Conservation (phyloP, 2,329 filamentous ascomycete species). For the Penicillium janthinellum region DNA sequence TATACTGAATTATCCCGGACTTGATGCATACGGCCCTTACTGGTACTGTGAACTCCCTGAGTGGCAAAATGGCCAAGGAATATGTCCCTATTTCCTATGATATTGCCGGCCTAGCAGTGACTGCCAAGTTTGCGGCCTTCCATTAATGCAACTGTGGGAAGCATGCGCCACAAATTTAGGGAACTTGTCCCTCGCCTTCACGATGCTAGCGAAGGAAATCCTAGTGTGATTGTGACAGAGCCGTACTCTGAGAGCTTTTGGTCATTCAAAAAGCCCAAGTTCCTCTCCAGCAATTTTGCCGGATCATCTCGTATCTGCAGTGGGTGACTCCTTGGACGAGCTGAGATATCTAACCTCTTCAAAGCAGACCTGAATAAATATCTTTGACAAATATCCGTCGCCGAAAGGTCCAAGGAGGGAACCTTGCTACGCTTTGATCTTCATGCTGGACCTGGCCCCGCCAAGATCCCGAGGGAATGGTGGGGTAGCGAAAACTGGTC, state of each 20-base stretch:
- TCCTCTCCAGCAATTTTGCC: constrained; percentile 31
- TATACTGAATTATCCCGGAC: constrained; percentile 34
- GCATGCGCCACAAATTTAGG: constrained; percentile 21
- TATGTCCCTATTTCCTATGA: neutral
- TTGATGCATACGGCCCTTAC: constrained; percentile 34
- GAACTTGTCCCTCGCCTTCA: constrained; percentile 13
- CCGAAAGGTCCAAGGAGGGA: constrained; percentile 25
- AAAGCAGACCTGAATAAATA: constrained; percentile 10
- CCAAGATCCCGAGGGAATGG: constrained; percentile 3
- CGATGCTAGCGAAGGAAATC: neutral
- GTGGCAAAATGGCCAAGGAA: constrained; percentile 21
- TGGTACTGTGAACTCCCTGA: constrained; percentile 26
- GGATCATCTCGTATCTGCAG: constrained; percentile 35
- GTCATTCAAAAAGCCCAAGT: constrained; percentile 16
- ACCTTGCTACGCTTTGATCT: constrained; percentile 30
- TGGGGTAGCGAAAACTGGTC: constrained; percentile 28
- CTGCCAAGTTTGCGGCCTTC: constrained; percentile 24
- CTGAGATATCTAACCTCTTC: constrained; percentile 29
- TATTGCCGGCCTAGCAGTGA: constrained; percentile 8
- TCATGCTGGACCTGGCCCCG: constrained; percentile 22
- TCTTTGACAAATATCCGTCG: constrained; percentile 13
- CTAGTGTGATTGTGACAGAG: constrained; percentile 5
- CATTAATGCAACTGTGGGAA: constrained; percentile 25
- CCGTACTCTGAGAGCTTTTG: constrained; percentile 28
- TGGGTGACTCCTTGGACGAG: constrained; percentile 39